Conservation (phyloP, 495 filamentous ascomycete genomes). For the Neurospora cerealis region DNA sequence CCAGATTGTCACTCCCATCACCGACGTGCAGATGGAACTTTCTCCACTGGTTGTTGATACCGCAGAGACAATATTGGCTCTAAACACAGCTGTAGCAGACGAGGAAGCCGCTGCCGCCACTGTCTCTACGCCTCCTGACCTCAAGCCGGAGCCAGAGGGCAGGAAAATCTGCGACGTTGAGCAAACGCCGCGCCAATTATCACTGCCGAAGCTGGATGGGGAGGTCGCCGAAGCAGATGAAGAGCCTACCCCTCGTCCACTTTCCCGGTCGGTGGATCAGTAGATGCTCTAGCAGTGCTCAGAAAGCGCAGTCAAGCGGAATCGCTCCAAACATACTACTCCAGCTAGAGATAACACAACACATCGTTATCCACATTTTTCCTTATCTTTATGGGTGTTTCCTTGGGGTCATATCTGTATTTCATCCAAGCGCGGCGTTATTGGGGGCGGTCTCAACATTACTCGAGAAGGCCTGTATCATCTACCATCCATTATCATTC, state of each 20-base stretch:
- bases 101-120: slow-evolving; percentile 15
- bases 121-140: slow-evolving; percentile 17
- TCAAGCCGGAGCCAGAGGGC: background rate
- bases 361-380: background rate
- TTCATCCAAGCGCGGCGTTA: slow-evolving; percentile 17
- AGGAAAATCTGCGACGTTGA: slow-evolving; percentile 9
- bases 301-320: background rate
- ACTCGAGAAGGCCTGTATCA: slow-evolving; percentile 10
- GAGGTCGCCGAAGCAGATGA: slow-evolving; percentile 9
- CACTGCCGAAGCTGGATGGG: slow-evolving; percentile 1
- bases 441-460: background rate
- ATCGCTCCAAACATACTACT: background rate
- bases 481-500: background rate
- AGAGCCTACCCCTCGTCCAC: slow-evolving; percentile 23
- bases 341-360: background rate
- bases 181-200: slow-evolving; percentile 21
- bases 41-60: background rate
- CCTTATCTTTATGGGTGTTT: background rate
- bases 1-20: slow-evolving; percentile 31
- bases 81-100: background rate
- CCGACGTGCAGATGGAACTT: slow-evolving; percentile 19
- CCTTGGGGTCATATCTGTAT: background rate
- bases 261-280: slow-evolving; percentile 5
- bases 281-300: background rate
- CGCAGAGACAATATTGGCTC: background rate